Evolutionary conservation across 495 filamentous ascomycete genomes (phyloP).

Genomic region (Annulohypoxylon nitens): DNA sequence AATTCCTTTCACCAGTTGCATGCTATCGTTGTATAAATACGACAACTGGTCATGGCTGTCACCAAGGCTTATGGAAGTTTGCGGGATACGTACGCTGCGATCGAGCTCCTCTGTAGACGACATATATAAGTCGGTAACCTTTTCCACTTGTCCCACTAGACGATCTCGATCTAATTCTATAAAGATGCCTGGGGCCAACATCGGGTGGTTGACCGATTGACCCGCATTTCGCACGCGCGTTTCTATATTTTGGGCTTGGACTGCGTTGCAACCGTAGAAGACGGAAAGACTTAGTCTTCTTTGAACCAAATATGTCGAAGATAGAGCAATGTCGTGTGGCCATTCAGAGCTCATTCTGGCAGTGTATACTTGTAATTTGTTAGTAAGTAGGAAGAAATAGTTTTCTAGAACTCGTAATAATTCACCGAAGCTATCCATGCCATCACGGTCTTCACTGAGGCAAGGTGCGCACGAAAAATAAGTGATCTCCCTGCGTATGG

Average conservation of each 20-base stretch:
- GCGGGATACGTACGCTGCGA: background rate
- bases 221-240: slow-evolving; percentile 1
- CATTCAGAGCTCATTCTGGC: slow-evolving; percentile 26
- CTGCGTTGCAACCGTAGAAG: slow-evolving; percentile 34
- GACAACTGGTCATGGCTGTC: slow-evolving; percentile 4
- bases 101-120: background rate
- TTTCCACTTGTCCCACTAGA: background rate
- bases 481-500: slow-evolving; percentile 12
- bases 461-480: slow-evolving; percentile 21
- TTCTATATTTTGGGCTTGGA: slow-evolving; percentile 16
- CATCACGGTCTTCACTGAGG: background rate
- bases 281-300: slow-evolving; percentile 24
- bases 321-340: slow-evolving; percentile 26
- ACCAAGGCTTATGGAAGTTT: background rate
- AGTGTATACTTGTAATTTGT: slow-evolving; percentile 24
- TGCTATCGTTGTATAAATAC: background rate
- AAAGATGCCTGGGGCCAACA: slow-evolving; percentile 28
- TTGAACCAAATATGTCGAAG: slow-evolving; percentile 28
- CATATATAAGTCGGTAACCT: background rate
- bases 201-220: slow-evolving; percentile 9
- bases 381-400: background rate
- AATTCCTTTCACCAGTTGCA: slow-evolving; percentile 23
- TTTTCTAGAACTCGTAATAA: background rate
- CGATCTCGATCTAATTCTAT: slow-evolving; percentile 33
- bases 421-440: slow-evolving; percentile 5